A percentile compares a stretch with the other conserved stretches of the same genome.
Conservation (phyloP, 805 yeast genomes). For the Wickerhamiella hasegawae region DNA sequence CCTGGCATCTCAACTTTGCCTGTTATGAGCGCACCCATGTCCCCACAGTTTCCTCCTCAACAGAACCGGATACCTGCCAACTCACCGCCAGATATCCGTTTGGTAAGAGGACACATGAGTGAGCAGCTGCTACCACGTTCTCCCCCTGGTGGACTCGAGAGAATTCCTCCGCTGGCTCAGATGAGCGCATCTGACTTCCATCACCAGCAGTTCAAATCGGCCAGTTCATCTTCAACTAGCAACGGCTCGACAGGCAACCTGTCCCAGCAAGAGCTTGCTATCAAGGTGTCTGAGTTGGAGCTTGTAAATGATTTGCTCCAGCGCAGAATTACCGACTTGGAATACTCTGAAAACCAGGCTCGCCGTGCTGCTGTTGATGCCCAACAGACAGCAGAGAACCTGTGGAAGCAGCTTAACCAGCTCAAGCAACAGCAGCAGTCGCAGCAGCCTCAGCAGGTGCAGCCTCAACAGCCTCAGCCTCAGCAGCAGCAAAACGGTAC, state of each 20-base stretch:
- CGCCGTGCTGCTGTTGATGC: conserved; percentile 13
- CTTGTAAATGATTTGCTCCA: conserved; percentile 78
- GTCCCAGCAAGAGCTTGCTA: conserved; percentile 34
- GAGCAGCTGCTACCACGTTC: conserved; percentile 16
- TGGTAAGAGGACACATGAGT: conserved; percentile 16
- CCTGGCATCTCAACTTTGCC: neutral
- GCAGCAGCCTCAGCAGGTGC: too few relatives aligned
- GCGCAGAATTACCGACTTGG: conserved; percentile 69
- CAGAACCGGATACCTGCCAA: conserved; percentile 1
- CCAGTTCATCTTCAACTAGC: neutral
- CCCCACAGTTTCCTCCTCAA: neutral
- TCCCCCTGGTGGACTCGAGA: conserved; percentile 14
- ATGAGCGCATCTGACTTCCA: conserved; percentile 13
- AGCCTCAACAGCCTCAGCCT: too few relatives aligned
- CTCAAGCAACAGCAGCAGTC: too few relatives aligned
- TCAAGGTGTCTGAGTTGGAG: conserved; percentile 77
- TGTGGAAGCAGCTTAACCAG: conserved; percentile 4
- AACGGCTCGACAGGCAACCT: neutral
- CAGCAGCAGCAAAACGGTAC: too few relatives aligned
- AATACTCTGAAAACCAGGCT: conserved; percentile 26
- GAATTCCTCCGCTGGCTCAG: conserved; percentile 16
- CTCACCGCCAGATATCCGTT: conserved; percentile 10
- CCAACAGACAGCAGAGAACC: conserved; percentile 4
- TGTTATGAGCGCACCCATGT: neutral
- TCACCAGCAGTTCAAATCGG: conserved; percentile 1